phyloP scores from a whole-genome alignment of 2,329 filamentous ascomycete species.

The Colletotrichum viniferum region DNA sequence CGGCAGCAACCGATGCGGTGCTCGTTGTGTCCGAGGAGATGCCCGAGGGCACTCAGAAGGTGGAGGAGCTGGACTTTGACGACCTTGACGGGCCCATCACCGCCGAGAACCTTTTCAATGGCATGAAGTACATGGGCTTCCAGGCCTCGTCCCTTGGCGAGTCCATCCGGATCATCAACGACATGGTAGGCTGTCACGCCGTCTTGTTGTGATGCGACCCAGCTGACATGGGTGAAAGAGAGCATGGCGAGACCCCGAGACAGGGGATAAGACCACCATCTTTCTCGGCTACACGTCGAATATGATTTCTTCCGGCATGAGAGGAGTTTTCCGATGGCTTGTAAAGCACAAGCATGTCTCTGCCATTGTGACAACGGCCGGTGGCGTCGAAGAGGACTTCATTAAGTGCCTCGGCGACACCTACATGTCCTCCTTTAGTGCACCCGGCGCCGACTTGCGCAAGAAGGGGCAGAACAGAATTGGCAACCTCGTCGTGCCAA shows the following conservation, averaged over 20 bases:
- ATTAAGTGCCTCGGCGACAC: conserved; percentile 98
- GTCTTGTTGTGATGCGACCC: neutral
- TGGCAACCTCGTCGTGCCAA: conserved; percentile 93
- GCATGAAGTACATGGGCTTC: conserved; percentile 86
- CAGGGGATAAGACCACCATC: conserved; percentile 82
- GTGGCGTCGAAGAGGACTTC: conserved; percentile 94
- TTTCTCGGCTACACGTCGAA: conserved; percentile 98
- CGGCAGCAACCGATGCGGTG: conserved; percentile 77
- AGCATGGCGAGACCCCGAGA: conserved; percentile 80
- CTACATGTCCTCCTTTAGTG: conserved; percentile 86
- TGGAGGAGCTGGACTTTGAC: conserved; percentile 93
- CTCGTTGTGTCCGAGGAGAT: conserved; percentile 84
- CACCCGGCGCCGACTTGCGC: conserved; percentile 77
- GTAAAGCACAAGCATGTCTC: conserved; percentile 93
- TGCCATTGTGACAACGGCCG: conserved; percentile 92
- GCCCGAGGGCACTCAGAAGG: conserved; percentile 77
- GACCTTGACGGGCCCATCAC: conserved; percentile 78
- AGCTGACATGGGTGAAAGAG: conserved; percentile 51
- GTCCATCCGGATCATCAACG: conserved; percentile 89
- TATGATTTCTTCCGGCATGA: conserved; percentile 92
- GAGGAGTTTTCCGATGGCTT: conserved; percentile 89
- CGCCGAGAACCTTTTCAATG: conserved; percentile 80
- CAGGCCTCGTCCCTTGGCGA: conserved; percentile 76
- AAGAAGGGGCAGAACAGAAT: conserved; percentile 92
- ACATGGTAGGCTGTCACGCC: conserved; percentile 72